Evolutionary conservation across 345 rosid genomes (phyloP).

Genomic region (Luvunga scandens): DNA sequence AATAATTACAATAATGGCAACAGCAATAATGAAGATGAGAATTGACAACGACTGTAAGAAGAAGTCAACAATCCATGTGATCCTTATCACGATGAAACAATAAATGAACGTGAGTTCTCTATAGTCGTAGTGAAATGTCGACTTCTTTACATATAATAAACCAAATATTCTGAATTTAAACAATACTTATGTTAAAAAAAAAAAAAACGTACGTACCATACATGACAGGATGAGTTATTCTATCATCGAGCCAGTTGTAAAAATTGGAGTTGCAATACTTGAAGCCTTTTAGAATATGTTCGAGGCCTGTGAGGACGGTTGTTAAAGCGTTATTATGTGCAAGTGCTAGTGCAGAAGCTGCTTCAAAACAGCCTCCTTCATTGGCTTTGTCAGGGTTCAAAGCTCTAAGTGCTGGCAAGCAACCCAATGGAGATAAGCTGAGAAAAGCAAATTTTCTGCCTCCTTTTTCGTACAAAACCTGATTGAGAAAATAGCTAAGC

Average conservation of each 20-base stretch:
- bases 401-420: constrained; percentile 46
- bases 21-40: not conserved
- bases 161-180: not conserved
- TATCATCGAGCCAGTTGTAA: constrained; percentile 38
- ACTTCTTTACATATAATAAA: too few relatives aligned
- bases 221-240: constrained; percentile 31
- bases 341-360: constrained; percentile 39
- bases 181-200: not conserved
- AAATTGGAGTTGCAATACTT: constrained; percentile 45
- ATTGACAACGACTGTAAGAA: not conserved
- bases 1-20: too few relatives aligned
- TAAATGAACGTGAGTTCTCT: not conserved
- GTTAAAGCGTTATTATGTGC: constrained; percentile 45
- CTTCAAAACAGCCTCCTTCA: constrained; percentile 46
- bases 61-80: not conserved
- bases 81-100: not conserved
- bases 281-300: constrained; percentile 28
- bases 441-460: constrained; percentile 52
- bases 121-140: not conserved
- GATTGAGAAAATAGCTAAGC: not conserved
- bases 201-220: constrained; percentile 27
- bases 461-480: constrained; percentile 45
- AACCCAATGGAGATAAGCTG: constrained; percentile 46
- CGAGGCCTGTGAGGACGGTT: constrained; percentile 32
- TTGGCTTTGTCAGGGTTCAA: constrained; percentile 27